Conservation (phyloP, 345 rosid genomes). For the Atalantia buxifolia region DNA sequence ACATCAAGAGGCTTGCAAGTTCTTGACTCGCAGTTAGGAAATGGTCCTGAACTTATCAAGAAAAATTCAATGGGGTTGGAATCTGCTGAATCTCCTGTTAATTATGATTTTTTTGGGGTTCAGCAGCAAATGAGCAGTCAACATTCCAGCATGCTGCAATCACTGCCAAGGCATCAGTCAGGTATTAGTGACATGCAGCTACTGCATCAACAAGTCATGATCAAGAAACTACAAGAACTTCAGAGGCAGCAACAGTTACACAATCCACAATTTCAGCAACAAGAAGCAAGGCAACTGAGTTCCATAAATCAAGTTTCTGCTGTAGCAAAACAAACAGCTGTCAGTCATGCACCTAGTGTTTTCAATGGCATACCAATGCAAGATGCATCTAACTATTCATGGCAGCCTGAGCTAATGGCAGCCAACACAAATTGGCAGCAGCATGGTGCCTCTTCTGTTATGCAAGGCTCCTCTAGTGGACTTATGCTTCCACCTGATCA, state of each 20-base stretch:
- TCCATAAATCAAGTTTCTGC: slow-evolving; percentile 46
- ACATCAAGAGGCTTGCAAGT: slow-evolving; percentile 48
- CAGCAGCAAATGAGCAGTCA: slow-evolving; percentile 65
- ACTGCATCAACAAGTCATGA: slow-evolving; percentile 66
- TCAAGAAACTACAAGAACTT: slow-evolving; percentile 70
- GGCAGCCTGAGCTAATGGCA: slow-evolving; percentile 58
- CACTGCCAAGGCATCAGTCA: slow-evolving; percentile 67
- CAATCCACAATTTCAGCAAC: slow-evolving; percentile 51
- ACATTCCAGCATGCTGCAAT: slow-evolving; percentile 55
- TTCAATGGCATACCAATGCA: slow-evolving; percentile 65
- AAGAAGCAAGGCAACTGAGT: slow-evolving; percentile 50
- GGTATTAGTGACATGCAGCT: slow-evolving; percentile 73
- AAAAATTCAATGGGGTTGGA: slow-evolving; percentile 43
- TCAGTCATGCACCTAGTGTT: slow-evolving; percentile 38
- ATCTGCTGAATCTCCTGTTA: slow-evolving; percentile 60
- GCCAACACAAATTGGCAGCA: slow-evolving; percentile 59
- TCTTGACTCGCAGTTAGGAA: slow-evolving; percentile 42
- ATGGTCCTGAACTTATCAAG: slow-evolving; percentile 46
- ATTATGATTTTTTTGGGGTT: slow-evolving; percentile 63
- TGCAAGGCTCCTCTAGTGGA: slow-evolving; percentile 61
- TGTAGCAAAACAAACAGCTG: slow-evolving; percentile 39
- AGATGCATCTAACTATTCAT: slow-evolving; percentile 52
- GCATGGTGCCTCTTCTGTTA: slow-evolving; percentile 35
- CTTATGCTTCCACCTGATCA: slow-evolving; percentile 58
- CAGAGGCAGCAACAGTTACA: slow-evolving; percentile 70